phyloP scores from a whole-genome alignment of 306 rosid species.

The Prunus mongolica region DNA sequence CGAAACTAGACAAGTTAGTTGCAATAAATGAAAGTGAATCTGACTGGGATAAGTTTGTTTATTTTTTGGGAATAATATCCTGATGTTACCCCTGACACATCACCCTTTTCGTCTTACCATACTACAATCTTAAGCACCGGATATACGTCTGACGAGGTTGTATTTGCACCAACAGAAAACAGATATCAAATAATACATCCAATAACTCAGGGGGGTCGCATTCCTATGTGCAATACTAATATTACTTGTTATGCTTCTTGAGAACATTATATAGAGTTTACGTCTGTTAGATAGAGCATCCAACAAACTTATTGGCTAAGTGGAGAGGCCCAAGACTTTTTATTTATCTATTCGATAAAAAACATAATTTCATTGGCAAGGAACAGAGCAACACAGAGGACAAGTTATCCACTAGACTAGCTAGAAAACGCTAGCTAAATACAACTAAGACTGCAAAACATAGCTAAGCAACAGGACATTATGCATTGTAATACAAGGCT shows the following conservation, averaged over 20 bases:
- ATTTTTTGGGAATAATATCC: not conserved
- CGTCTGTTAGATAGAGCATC: not conserved
- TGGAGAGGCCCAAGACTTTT: too few relatives aligned
- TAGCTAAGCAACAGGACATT: too few relatives aligned
- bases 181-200: not conserved
- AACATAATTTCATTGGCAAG: too few relatives aligned
- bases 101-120: too few relatives aligned
- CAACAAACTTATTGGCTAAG: too few relatives aligned
- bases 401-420: too few relatives aligned
- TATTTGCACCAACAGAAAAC: not conserved
- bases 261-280: not conserved
- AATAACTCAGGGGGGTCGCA: not conserved
- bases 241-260: not conserved
- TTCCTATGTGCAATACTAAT: not conserved
- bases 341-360: too few relatives aligned
- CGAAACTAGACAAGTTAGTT: not conserved
- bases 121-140: not conserved
- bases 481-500: too few relatives aligned
- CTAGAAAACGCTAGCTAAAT: too few relatives aligned
- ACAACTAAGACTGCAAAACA: too few relatives aligned
- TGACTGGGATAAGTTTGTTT: not conserved
- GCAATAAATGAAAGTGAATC: too few relatives aligned
- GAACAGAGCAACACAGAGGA: too few relatives aligned
- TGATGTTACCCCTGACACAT: not conserved
- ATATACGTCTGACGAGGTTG: not conserved